Evolutionary conservation across 1,284 basidiomycete species (phyloP).

Genomic region (Anthracocystis setariae): DNA sequence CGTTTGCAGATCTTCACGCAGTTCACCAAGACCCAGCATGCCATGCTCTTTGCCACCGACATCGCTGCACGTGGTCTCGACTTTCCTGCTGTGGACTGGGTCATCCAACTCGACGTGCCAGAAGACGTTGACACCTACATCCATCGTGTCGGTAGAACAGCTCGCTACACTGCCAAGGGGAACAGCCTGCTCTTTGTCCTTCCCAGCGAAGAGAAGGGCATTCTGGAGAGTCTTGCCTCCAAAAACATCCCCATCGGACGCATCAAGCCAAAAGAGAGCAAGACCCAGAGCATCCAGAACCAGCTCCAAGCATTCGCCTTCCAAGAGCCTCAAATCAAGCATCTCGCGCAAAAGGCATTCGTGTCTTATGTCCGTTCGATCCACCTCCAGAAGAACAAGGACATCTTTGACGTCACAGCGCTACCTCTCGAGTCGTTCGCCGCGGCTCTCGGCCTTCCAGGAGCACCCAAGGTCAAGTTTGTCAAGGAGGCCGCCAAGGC

Average conservation of each 20-base stretch:
- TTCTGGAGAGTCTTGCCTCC: conserved; percentile 77
- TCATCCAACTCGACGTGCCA: conserved; percentile 94
- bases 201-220: conserved; percentile 92
- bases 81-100: conserved; percentile 97
- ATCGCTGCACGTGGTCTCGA: conserved; percentile 96
- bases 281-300: conserved; percentile 84
- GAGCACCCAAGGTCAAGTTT: conserved; percentile 95
- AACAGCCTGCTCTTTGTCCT: conserved; percentile 84
- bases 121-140: conserved; percentile 99
- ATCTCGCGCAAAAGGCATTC: conserved; percentile 95
- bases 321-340: conserved; percentile 96
- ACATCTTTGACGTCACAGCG: conserved; percentile 85
- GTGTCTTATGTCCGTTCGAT: conserved; percentile 95
- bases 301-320: conserved; percentile 93
- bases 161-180: conserved; percentile 89
- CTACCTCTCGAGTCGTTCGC: conserved; percentile 87
- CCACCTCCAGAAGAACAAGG: conserved; percentile 92
- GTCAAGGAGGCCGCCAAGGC: conserved; percentile 77
- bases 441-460: conserved; percentile 88
- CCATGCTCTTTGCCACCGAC: conserved; percentile 75
- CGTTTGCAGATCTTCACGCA: conserved; percentile 72
- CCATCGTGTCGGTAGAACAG: conserved; percentile 94
- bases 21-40: conserved; percentile 60
- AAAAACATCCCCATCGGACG: conserved; percentile 77
- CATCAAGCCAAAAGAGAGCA: conserved; percentile 91